Evolutionary conservation across 169 alveolate genomes (phyloP), one percentile per base, ranked within the genome.

Genomic region (Plasmodium billcollinsi): DNA sequence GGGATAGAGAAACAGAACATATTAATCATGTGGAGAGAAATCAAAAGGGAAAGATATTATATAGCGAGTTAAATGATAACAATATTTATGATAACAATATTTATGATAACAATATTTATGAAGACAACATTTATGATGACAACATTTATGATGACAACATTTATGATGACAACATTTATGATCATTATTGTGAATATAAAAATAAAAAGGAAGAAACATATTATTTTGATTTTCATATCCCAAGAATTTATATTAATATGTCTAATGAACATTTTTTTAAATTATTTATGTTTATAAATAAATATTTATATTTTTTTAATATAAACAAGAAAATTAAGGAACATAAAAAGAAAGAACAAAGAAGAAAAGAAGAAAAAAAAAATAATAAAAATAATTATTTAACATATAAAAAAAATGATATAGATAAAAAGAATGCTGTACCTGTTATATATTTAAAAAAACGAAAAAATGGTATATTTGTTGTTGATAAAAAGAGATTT

Each of bases 251-350:
- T 9, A 6, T 75, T 24, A 33, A 49, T 29, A 39, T 75, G 24
- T 62, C 58, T 1, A 21, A 75, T 65, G 88, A 75, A 20, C 18
- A 54, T 12, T 18, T 62, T 5, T 75, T 62, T 33, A 50, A 24
- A 2, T 61, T 75, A 24, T 75, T 18, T 61, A 62, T 75, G 50
- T 62, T 75, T 56, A 18, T 75, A 7, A 43, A 75, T 75, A 75
- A 75, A 54, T 75, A 75, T 52, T 26, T 62, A 3, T 62, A 67
- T 39, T 43, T 62, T 14, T 52, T 67, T 21, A 11, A 43, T 18
- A 26, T 54, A 15, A 73, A 11, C 15, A 33, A 59, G 49, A 18
- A 73, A 56, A n/a, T 33, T 29, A 56, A 73, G 15, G 45, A 62
- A 18, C 18, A 20, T 62, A 24, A 26, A 62, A 26, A 62, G 8